Base-by-base conservation (phyloP, 2,329 filamentous ascomycete species). In the Fusarium xylarioides region DNA sequence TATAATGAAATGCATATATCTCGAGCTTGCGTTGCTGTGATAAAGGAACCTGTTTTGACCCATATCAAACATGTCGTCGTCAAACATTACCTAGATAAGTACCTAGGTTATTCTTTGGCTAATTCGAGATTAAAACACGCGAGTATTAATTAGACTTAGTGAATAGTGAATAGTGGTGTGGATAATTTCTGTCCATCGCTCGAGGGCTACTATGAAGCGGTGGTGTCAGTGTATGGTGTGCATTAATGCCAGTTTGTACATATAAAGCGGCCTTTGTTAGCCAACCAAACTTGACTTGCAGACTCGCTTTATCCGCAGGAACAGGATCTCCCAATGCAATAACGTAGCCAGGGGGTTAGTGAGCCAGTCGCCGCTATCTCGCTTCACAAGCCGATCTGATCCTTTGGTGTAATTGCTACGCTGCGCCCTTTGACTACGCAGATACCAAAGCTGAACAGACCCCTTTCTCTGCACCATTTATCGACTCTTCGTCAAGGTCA, bases 361-460 rank as follows among this genome's bases (percentile, higher is more conserved):
- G 16, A 49, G 50, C 43, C 43, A 56, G 53, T 54, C 57, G 44
- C 67, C 61, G 23, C 71, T 68, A 74, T 74, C 56, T 74, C 71
- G 71, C 71, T 74, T 74, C 59, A 38, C 67, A 47, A 66, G 66
- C 47, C 66, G 70, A 71, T 71, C 71, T 63, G 52, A 26, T 55
- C 58, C 56, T 60, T 44, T 42, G 64, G 38, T 61, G 47, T 68
- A 60, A 67, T 61, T 64, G 32, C 62, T 74, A 59, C 58, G 66
- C 58, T 44, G 38, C 60, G 42, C 46, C 58, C 38, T 47, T 43
- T 30, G 30, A n/a, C 62, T 47, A 43, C 44, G 44, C 7, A 28
- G 49, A 35, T 35, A 54, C 56, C 54, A 62, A 70, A 70, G 50
- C 42, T 44, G 28, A 70, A 32, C 47, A 57, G 18, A 32, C 50